phyloP scores from a whole-genome alignment of 306 rosid species.

The Trifolium fragiferum region DNA sequence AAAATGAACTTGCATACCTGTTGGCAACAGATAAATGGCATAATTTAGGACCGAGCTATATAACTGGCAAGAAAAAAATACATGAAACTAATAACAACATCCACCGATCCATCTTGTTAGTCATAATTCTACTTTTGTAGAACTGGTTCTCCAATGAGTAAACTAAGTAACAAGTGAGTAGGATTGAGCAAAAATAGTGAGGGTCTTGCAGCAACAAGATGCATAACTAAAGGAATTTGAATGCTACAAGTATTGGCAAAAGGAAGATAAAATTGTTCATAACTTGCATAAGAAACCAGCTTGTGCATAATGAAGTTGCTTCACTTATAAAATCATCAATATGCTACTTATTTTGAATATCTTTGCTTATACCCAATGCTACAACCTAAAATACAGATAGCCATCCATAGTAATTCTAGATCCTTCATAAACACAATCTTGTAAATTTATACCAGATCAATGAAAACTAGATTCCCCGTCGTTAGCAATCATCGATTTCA shows the following conservation, averaged over 20 bases:
- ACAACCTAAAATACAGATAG: constrained; percentile 17
- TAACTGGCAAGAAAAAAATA: background rate
- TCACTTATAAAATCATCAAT: constrained; percentile 6
- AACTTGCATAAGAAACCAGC: constrained; percentile 36
- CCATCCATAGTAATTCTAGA: constrained; percentile 2
- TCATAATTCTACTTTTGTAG: background rate
- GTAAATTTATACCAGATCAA: constrained; percentile 4
- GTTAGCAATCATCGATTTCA: background rate
- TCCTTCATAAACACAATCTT: constrained; percentile 15
- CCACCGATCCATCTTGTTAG: constrained; percentile 22
- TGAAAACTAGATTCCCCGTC: background rate
- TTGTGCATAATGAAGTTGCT: constrained; percentile 16
- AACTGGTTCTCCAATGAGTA: constrained; percentile 13
- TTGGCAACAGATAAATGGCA: constrained; percentile 39
- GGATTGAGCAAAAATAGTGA: constrained; percentile 23
- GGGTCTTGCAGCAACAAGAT: constrained; percentile 22
- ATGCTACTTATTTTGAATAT: constrained; percentile 26
- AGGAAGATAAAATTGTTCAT: constrained; percentile 33
- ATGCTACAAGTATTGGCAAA: background rate
- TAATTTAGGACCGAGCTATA: constrained; percentile 28
- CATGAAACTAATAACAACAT: constrained; percentile 12
- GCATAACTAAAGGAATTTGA: constrained; percentile 5
- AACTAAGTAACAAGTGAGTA: constrained; percentile 1
- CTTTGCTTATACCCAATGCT: constrained; percentile 14
- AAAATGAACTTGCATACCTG: constrained; percentile 96